phyloP scores from a whole-genome alignment of 2,329 filamentous ascomycete genomes.

The Colletotrichum sp. region DNA sequence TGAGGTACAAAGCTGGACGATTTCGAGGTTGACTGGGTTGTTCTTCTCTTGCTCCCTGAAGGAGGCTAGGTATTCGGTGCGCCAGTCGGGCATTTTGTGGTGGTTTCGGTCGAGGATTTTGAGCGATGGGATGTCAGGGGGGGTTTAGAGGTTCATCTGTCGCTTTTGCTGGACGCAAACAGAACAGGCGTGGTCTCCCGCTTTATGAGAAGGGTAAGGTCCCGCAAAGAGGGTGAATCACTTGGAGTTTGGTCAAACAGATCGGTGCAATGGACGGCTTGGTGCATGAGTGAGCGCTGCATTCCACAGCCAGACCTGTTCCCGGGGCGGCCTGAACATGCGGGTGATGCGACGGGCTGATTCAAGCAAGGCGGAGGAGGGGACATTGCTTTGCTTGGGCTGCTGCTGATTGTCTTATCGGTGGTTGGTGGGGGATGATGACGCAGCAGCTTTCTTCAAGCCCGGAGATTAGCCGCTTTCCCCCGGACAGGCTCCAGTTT shows the following conservation, averaged over 20 bases:
- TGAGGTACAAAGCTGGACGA: slow-evolving; percentile 83
- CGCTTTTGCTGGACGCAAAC: not conserved
- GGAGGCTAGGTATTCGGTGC: slow-evolving; percentile 79
- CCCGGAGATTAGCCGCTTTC: slow-evolving; percentile 14
- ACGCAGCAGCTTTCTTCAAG: not conserved
- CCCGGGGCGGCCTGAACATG: not conserved
- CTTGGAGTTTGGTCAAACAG: not conserved
- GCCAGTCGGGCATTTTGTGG: slow-evolving; percentile 68
- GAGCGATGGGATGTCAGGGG: not conserved
- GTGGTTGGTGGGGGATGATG: not conserved
- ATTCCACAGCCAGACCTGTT: not conserved
- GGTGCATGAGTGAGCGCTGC: not conserved
- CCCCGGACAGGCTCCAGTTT: not conserved
- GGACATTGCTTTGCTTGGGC: not conserved
- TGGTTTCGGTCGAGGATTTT: no score
- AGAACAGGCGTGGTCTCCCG: not conserved
- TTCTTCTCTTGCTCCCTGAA: slow-evolving; percentile 77
- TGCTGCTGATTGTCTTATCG: not conserved
- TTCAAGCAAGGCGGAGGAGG: not conserved
- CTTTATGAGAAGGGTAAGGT: not conserved
- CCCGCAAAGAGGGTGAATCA: not conserved
- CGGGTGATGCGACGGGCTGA: not conserved
- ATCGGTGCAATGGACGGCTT: not conserved
- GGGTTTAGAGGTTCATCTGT: not conserved
- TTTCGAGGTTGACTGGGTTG: slow-evolving; percentile 62